Conservation (phyloP, 2,329 filamentous ascomycete genomes). For the Venturia effusa region DNA sequence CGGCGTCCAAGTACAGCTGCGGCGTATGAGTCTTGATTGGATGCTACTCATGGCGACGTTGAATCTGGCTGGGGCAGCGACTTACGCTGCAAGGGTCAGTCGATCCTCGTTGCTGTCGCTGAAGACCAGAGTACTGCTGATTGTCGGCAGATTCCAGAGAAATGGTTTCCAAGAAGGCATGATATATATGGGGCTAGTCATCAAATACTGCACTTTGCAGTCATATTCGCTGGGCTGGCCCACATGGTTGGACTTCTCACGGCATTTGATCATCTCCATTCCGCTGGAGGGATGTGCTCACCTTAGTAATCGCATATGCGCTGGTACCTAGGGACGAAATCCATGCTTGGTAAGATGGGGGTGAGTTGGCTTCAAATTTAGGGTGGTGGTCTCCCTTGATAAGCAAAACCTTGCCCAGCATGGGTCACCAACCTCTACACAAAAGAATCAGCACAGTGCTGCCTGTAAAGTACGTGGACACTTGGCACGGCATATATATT, state of each 20-base stretch:
- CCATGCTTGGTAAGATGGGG: too few species aligned
- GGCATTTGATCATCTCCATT: constrained; percentile 6
- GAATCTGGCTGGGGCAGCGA: constrained; percentile 7
- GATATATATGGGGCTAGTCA: constrained; percentile 9
- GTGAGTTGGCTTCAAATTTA: too few species aligned
- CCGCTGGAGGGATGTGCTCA: background rate
- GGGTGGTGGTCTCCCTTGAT: too few species aligned
- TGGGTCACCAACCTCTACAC: too few species aligned
- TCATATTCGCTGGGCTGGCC: constrained; percentile 4
- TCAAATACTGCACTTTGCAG: constrained; percentile 3
- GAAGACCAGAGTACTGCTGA: background rate
- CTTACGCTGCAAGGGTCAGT: background rate
- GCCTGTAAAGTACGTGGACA: too few species aligned
- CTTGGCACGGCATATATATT: too few species aligned
- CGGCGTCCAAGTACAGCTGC: background rate
- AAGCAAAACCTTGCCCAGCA: too few species aligned
- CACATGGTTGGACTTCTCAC: constrained; percentile 1
- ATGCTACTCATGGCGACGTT: constrained; percentile 5
- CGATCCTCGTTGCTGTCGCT: background rate
- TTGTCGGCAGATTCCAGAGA: constrained; percentile 1
- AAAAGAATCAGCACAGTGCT: too few species aligned
- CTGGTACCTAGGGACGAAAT: too few species aligned
- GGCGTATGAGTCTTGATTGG: background rate
- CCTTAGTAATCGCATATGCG: background rate
- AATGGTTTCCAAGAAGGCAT: background rate